Evolutionary conservation across 257 asterid species (phyloP).

Genomic region (Salvia splendens): DNA sequence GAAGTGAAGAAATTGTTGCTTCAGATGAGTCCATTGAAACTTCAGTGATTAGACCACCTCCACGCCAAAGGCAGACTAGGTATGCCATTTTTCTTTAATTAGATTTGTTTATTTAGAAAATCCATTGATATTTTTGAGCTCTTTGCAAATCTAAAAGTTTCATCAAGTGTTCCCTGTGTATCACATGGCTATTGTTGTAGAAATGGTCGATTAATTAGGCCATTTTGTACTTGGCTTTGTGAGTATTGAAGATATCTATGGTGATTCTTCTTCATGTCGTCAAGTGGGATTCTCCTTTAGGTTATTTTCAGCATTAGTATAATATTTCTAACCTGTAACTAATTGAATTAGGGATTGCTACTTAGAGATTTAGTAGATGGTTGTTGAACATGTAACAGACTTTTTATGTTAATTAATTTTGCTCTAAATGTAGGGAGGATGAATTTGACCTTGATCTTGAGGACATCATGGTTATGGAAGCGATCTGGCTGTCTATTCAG

Average conservation of each 20-base stretch:
- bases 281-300: background rate
- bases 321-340: constrained; percentile 10
- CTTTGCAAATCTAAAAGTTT: background rate
- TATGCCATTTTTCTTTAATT: constrained; percentile 24
- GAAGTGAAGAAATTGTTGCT: constrained; percentile 57
- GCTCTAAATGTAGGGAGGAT: constrained; percentile 63
- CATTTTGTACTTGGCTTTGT: background rate
- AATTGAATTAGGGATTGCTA: constrained; percentile 20
- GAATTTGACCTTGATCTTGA: constrained; percentile 94
- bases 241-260: background rate
- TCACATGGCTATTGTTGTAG: background rate
- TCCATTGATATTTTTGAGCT: constrained; percentile 1
- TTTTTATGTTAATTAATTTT: constrained; percentile 27
- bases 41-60: constrained; percentile 44
- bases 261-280: background rate
- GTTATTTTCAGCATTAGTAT: background rate
- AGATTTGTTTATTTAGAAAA: constrained; percentile 18
- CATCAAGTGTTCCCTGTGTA: background rate
- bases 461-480: constrained; percentile 99
- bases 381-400: constrained; percentile 13
- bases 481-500: constrained; percentile 97
- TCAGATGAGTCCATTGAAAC: constrained; percentile 51
- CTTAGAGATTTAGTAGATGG: constrained; percentile 3
- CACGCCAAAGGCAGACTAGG: constrained; percentile 75
- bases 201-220: background rate